Evolutionary conservation across 345 rosid genomes (phyloP), one percentile per base, ranked within the genome.

Genomic region (sweet orange (Citrus sinensis)): DNA sequence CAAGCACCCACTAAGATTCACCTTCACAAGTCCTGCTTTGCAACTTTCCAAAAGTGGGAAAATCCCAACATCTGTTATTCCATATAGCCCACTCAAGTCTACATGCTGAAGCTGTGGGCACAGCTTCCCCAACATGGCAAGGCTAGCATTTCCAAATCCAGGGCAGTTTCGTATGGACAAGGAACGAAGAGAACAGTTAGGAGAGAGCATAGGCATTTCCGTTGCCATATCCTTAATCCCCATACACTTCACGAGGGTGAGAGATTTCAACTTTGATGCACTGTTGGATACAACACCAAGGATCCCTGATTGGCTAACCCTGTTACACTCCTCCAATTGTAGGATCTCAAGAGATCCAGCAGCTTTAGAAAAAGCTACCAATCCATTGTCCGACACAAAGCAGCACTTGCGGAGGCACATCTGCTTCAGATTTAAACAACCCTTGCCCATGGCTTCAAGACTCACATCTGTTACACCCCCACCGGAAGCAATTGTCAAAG

Each of bases 31-130:
- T 40, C 97, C 94, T 7, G 86, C 88, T 78, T 82, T 83, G 46
- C 80, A 86, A 71, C 64, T 88, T 82, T 87, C 82, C 29, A 91
- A 67, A 20, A 92, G 80, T 49, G 87, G 86, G 79, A 88, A 78
- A 70, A 92, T 84, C 76, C 94, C 94, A 1, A 86, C 83, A 73
- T 92, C 93, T 34, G 93, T 89, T 40, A 91, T 82, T 37, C 91
- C 87, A 74, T 76, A 83, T 24, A 88, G 88, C 78, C 91, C 90
- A 16, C 80, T 88, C 49, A 92, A 87, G 51, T 89, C 91, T 37
- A 92, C 54, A 64, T 87, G 84, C 81, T 92, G 90, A 75, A 92
- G 89, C 86, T 85, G 87, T 30, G 97, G 90, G 86, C 93, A 92
- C 64, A 91, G 64, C 77, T 83, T 90, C 60, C 89, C 92, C 54